These are phyloP conservation scores for Talaromyces ruber DNA, from an alignment of 495 filamentous ascomycete genomes.

Conservation along the genomic window DNA sequence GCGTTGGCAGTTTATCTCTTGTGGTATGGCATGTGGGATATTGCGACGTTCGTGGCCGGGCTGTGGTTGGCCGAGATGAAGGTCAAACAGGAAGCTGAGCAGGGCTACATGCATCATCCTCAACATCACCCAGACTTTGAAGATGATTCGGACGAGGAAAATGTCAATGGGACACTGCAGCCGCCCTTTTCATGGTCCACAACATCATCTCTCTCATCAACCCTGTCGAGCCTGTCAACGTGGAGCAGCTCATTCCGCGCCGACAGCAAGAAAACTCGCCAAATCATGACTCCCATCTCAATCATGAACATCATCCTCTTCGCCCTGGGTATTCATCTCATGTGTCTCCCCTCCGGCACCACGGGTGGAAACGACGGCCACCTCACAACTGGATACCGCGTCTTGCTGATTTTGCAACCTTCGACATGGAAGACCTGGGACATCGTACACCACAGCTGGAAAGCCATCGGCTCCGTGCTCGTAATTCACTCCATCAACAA, in stretches of 20 bases:
- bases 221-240: neutral
- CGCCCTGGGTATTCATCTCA: conserved; percentile 11
- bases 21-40: conserved; percentile 31
- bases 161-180: neutral
- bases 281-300: neutral
- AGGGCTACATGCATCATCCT: neutral
- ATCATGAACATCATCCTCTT: conserved; percentile 8
- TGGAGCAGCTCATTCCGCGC: neutral
- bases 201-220: neutral
- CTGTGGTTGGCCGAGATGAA: conserved; percentile 32
- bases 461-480: conserved; percentile 12
- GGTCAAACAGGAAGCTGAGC: conserved; percentile 12
- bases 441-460: conserved; percentile 14
- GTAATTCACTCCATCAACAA: conserved; percentile 12
- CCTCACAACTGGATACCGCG: conserved; percentile 15
- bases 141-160: neutral
- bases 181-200: neutral
- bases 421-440: conserved; percentile 14
- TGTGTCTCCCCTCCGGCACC: conserved; percentile 11
- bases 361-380: conserved; percentile 11
- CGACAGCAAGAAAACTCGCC: neutral
- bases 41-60: conserved; percentile 37
- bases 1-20: conserved; percentile 23
- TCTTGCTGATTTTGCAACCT: conserved; percentile 10
- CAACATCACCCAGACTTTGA: conserved; percentile 2